A percentile compares a stretch with the other conserved stretches of the same genome.
Evolutionary conservation across 306 rosid species (phyloP).

Genomic region (Medicago truncatula): MtrunA17r5.0-ANR NC_053045.1:49953001-49953500

Average conservation of each 20-base stretch:
- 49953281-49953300: no score
- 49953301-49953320: no score
- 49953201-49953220: conserved; percentile 4
- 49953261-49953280: not conserved
- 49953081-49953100: not conserved
- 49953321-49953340: no score
- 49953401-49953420: no score
- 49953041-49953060: not conserved
- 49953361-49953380: no score
- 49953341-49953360: no score
- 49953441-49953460: no score
- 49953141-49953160: not conserved
- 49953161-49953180: not conserved
- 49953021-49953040: conserved; percentile 21
- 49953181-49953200: not conserved
- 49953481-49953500: no score
- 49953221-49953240: not conserved
- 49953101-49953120: not conserved
- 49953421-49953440: no score
- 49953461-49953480: no score
- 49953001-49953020: conserved; percentile 8
- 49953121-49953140: not conserved
- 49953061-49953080: not conserved
- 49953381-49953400: no score
- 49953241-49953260: not conserved